Conservation (phyloP, 139 green algal genomes). For the Chlamydomonas eustigma region DNA sequence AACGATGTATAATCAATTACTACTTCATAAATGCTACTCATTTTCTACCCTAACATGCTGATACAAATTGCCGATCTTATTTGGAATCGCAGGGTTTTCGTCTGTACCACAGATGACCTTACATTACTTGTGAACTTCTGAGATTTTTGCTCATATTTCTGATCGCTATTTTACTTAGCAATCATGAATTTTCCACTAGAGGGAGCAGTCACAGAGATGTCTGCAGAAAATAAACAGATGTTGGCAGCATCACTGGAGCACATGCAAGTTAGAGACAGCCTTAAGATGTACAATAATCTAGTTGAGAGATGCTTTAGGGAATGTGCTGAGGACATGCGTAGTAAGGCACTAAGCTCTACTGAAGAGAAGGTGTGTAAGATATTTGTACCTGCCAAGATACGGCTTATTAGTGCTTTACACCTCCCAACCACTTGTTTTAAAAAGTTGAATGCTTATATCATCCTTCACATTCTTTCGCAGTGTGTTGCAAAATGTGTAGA, state of each 20-base stretch:
- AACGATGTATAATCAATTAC: not conserved
- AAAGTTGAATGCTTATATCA: not conserved
- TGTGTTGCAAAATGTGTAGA: constrained; percentile 87
- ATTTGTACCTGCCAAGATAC: not conserved
- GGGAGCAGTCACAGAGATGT: constrained; percentile 33
- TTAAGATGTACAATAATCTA: constrained; percentile 96
- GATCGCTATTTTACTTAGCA: too few species aligned
- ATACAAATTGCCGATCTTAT: too few species aligned
- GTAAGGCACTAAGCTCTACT: constrained; percentile 79
- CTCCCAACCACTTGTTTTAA: not conserved
- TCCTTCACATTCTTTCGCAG: constrained; percentile 37
- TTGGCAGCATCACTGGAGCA: constrained; percentile 67
- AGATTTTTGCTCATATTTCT: too few species aligned
- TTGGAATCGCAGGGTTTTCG: too few species aligned
- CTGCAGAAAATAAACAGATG: constrained; percentile 52
- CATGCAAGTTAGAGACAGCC: constrained; percentile 85
- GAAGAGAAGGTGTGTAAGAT: constrained; percentile 83
- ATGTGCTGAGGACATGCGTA: constrained; percentile 88
- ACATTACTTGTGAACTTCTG: too few species aligned
- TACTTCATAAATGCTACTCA: not conserved
- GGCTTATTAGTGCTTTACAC: not conserved
- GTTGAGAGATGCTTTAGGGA: constrained; percentile 94
- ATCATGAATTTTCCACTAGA: constrained; percentile 36
- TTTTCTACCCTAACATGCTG: too few species aligned
- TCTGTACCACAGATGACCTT: too few species aligned